Evolutionary conservation across 2,329 filamentous ascomycete genomes (phyloP).

Genomic region (Aspergillus spinulosporus): DNA sequence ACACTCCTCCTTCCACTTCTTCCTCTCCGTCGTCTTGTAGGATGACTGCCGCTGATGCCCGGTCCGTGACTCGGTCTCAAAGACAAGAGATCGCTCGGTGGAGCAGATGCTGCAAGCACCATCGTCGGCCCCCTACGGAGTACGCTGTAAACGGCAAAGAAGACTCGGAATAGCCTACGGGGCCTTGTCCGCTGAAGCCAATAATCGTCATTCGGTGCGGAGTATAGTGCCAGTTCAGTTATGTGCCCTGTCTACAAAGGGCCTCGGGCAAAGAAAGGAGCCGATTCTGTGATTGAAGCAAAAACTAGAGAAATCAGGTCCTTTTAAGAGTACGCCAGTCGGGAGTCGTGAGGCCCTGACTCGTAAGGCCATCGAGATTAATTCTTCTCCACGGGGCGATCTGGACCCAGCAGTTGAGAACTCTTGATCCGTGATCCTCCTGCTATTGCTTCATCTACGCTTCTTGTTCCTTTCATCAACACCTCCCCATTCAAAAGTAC

Average conservation of each 20-base stretch:
- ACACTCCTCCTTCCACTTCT: background rate
- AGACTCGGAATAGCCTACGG: background rate
- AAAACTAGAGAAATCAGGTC: background rate
- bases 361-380: background rate
- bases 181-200: background rate
- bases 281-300: background rate
- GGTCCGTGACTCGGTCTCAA: background rate
- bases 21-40: background rate
- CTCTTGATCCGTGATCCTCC: background rate
- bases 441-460: background rate
- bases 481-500: conserved; percentile 1
- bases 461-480: conserved; percentile 2
- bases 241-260: background rate
- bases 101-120: conserved; percentile 1
- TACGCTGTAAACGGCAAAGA: background rate
- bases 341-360: background rate
- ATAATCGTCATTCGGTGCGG: background rate
- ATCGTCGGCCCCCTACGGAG: background rate
- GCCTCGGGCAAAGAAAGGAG: background rate
- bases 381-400: conserved; percentile 1
- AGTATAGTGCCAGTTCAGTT: background rate
- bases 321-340: background rate
- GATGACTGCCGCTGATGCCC: conserved; percentile 6
- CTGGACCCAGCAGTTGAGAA: background rate
- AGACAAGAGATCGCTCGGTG: background rate